Percentiles rank a stretch among this genome's conserved stretches.
Conservation (phyloP, 805 yeast genomes). For the Candida qinlingensis region DNA sequence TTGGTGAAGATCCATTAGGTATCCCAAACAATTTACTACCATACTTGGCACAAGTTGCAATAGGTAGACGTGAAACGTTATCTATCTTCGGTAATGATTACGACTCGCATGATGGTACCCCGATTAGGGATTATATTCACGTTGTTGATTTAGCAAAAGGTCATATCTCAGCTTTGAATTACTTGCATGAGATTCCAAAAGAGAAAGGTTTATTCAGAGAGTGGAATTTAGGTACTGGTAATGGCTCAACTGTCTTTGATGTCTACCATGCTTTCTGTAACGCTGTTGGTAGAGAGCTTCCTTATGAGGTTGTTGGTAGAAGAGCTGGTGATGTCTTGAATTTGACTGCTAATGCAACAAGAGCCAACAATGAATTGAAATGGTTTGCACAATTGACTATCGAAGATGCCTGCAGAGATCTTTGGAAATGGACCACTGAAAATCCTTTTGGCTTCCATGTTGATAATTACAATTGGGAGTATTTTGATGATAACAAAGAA, state of each 20-base stretch:
- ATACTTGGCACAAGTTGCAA: conserved; percentile 71
- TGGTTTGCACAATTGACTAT: conserved; percentile 52
- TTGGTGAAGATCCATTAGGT: conserved; percentile 80
- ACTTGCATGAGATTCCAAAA: conserved; percentile 34
- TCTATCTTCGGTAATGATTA: conserved; percentile 70
- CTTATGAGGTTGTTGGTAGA: conserved; percentile 58
- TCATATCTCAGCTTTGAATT: conserved; percentile 64
- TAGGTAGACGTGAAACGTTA: conserved; percentile 45
- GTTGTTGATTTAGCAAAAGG: conserved; percentile 78
- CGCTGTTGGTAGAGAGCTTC: conserved; percentile 59
- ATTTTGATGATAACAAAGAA: too few relatives aligned
- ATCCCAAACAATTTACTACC: conserved; percentile 75
- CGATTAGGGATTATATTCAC: conserved; percentile 77
- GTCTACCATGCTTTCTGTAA: conserved; percentile 58
- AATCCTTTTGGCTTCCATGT: too few relatives aligned
- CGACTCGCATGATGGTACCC: conserved; percentile 70
- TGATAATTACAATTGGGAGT: too few relatives aligned
- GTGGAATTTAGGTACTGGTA: conserved; percentile 83
- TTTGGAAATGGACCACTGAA: conserved; percentile 59
- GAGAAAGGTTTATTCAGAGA: conserved; percentile 55
- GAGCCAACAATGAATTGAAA: conserved; percentile 60
- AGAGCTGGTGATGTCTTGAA: conserved; percentile 74
- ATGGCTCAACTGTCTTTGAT: conserved; percentile 74
- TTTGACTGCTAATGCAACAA: conserved; percentile 63
- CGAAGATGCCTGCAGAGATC: conserved; percentile 61